phyloP scores from a whole-genome alignment of 2,329 filamentous ascomycete genomes.

The Aspergillus aculeatus region DNA sequence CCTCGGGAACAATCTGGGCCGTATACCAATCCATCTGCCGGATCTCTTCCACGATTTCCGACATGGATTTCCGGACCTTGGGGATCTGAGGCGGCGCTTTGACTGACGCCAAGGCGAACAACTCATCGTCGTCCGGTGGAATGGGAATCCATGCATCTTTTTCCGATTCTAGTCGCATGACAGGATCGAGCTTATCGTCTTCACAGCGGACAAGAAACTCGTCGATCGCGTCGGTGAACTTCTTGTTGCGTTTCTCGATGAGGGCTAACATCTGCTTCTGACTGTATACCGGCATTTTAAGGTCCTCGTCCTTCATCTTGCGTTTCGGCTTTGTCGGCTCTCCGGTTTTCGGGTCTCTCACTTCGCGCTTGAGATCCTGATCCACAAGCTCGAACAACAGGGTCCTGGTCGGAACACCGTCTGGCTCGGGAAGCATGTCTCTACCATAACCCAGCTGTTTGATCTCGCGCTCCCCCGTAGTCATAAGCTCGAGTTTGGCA shows the following conservation, averaged over 20 bases:
- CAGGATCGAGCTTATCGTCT: conserved; percentile 62
- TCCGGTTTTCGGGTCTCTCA: conserved; percentile 68
- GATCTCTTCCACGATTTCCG: conserved; percentile 82
- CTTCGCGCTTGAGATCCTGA: conserved; percentile 81
- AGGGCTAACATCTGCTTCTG: conserved; percentile 87
- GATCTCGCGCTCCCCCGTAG: conserved; percentile 56
- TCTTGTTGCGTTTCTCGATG: conserved; percentile 85
- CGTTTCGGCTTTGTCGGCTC: conserved; percentile 67
- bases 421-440: conserved; percentile 50
- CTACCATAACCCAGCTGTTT: conserved; percentile 58
- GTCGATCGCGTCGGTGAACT: conserved; percentile 76
- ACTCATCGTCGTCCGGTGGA: conserved; percentile 47
- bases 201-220: conserved; percentile 73
- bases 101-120: conserved; percentile 32
- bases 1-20: conserved; percentile 88
- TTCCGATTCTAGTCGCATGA: conserved; percentile 61
- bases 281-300: conserved; percentile 90
- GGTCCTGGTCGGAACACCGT: conserved; percentile 53
- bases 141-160: conserved; percentile 63
- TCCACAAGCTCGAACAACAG: conserved; percentile 91
- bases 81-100: conserved; percentile 71
- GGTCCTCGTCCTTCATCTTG: conserved; percentile 70
- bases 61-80: conserved; percentile 72
- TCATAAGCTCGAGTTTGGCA: conserved; percentile 74
- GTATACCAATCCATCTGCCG: conserved; percentile 83